Percentiles rank a stretch among this genome's conserved stretches.
These are phyloP conservation scores for Flaveria floridana DNA, from an alignment of 140 eudicot species.

Conservation along the genomic window DNA sequence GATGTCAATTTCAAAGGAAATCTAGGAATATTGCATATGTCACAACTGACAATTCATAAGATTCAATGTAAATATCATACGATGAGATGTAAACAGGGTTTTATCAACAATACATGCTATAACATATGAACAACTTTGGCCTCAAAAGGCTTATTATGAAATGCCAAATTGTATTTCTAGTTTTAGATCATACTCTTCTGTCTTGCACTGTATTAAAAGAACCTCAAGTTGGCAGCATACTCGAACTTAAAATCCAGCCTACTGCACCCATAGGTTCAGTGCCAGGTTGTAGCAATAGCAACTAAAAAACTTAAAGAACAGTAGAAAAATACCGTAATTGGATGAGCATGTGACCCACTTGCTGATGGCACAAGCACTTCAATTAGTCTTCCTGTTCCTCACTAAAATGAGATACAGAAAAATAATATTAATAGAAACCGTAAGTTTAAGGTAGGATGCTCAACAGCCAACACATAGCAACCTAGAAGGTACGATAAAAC, in stretches of 20 bases:
- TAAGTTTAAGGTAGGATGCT: not conserved
- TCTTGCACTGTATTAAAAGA: not conserved
- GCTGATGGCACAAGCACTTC: slow-evolving; percentile 15
- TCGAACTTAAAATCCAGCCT: no score
- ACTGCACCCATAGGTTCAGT: not conserved
- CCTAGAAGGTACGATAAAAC: not conserved
- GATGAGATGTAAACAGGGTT: not conserved
- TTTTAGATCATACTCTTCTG: not conserved
- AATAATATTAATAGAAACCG: not conserved
- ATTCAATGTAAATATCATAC: not conserved
- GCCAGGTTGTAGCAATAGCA: not conserved
- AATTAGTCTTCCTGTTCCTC: slow-evolving; percentile 19
- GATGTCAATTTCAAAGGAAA: not conserved
- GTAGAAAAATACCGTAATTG: slow-evolving; percentile 23
- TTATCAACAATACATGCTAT: not conserved
- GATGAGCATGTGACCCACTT: slow-evolving; percentile 30
- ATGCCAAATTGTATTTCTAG: slow-evolving; percentile 11
- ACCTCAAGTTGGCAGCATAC: not conserved
- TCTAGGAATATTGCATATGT: not conserved
- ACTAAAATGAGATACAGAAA: not conserved
- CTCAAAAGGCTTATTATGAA: not conserved
- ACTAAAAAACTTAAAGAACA: not conserved
- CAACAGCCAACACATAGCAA: not conserved
- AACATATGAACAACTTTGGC: not conserved
- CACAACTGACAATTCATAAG: not conserved